These are phyloP conservation scores for Lenwebbia sp. DNA, from an alignment of 345 rosid species.

Conservation along the genomic window DNA sequence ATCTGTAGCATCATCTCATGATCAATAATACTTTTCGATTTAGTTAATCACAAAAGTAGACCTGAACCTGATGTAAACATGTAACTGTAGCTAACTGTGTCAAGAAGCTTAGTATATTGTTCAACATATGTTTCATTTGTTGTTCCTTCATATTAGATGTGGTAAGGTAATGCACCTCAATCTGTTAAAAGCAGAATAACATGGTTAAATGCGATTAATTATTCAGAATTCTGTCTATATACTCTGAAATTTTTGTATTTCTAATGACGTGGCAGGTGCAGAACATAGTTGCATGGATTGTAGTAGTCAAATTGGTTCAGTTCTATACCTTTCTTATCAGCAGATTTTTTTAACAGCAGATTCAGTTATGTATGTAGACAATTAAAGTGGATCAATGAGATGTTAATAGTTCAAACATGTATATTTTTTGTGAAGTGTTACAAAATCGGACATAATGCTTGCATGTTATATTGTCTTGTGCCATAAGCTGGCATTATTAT, in stretches of 20 bases:
- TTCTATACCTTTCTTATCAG: not conserved
- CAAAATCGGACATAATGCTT: not conserved
- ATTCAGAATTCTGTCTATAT: not conserved
- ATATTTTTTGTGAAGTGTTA: not conserved
- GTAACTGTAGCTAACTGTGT: not conserved
- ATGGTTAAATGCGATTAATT: not conserved
- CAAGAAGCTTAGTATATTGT: not conserved
- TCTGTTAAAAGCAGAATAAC: not conserved
- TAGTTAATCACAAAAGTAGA: not conserved
- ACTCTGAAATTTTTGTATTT: not conserved
- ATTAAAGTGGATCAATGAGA: not conserved
- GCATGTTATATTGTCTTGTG: not conserved
- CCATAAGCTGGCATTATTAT: not conserved
- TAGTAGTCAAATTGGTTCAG: not conserved
- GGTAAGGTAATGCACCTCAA: not conserved
- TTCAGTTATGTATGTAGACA: not conserved
- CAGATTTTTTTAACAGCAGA: not conserved
- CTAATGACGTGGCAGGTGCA: not conserved
- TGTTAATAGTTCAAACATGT: not conserved
- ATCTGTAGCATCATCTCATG: not conserved
- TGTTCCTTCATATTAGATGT: not conserved
- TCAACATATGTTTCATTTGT: not conserved
- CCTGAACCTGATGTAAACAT: not conserved
- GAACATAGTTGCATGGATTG: not conserved
- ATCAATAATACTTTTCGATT: not conserved